Conservation (phyloP, 1,139 yeast species). For the Hemisphaericaspora subhashii region DNA sequence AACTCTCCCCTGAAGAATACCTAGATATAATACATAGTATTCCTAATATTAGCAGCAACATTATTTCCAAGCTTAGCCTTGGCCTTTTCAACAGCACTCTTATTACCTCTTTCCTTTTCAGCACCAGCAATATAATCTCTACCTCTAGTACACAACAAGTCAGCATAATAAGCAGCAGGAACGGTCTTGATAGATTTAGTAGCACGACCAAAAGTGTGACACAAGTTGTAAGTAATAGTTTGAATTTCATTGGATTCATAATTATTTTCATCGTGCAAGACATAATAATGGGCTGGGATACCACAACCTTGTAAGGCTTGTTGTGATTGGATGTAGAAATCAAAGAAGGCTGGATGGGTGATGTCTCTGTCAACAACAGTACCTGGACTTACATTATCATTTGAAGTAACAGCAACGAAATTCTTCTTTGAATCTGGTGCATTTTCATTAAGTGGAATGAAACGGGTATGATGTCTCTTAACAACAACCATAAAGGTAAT, state of each 20-base stretch:
- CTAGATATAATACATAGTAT: constrained; percentile 15
- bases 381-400: constrained; percentile 16
- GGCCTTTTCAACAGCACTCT: constrained; percentile 9
- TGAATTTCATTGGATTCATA: constrained; percentile 14
- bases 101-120: constrained; percentile 3
- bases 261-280: constrained; percentile 15
- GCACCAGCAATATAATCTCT: constrained; percentile 12
- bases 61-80: constrained; percentile 10
- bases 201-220: constrained; percentile 17
- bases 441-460: constrained; percentile 14
- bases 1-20: too few relatives aligned
- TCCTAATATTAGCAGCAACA: constrained; percentile 9
- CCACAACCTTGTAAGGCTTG: constrained; percentile 17
- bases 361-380: constrained; percentile 14
- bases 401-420: constrained; percentile 13
- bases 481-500: constrained; percentile 16
- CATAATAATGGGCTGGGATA: constrained; percentile 17
- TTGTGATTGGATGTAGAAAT: constrained; percentile 16
- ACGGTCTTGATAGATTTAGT: constrained; percentile 15
- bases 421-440: constrained; percentile 9
- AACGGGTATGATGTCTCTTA: constrained; percentile 16
- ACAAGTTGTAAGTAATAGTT: constrained; percentile 14
- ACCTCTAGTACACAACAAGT: constrained; percentile 16
- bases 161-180: constrained; percentile 17
- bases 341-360: constrained; percentile 14